Evolutionary conservation across 2,329 filamentous ascomycete species (phyloP), one percentile per base, ranked within the genome.

Genomic region (Ceratocystis huliohia): DNA sequence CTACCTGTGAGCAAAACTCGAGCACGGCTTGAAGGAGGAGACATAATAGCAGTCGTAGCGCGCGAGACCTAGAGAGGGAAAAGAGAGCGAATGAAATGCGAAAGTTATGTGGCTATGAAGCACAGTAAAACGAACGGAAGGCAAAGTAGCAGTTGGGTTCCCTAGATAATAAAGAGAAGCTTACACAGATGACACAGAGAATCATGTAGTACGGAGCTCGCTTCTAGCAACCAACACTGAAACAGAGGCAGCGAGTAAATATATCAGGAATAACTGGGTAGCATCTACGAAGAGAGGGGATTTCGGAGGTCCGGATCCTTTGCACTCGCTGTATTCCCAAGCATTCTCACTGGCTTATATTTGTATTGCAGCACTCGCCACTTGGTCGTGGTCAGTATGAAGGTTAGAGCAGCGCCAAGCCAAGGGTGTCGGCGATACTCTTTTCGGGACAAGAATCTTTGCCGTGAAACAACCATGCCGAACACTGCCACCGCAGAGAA

Each of bases 1-100:
- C 22, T 65, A 65, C 66, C 63, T 3, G 66, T 67, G 5, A 67
- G 64, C 15, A 67, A 45, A 20, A 65, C 63, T 7, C 44, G 44
- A 25, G 28, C 28, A 37, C 15, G 5, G 20, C 37, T n/a, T 45
- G 37, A 28, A 46, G 41, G 41, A n/a, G 61, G 15, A 30, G 30
- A 6, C 41, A 63, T 45, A 25, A 62, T 62, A 25, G 7, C 6
- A 25, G 48, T 13, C 3, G 37, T 41, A 41, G 8, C 3, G 8
- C 3, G 8, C 37, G 3, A 13, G 37, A 41, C 37, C 10, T 3
- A 4, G 37, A 13, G 37, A 41, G 10, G 37, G 37, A 13, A 41
- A 41, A 41, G 37, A 41, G 37, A 13, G 37, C 37, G 37, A 13
- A 13, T 13, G 37, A 13, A 41, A 41, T 41, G 10, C 1, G 15